These are phyloP conservation scores for Vachellia pachyceras DNA, from an alignment of 306 rosid genomes.

Conservation along the genomic window DNA sequence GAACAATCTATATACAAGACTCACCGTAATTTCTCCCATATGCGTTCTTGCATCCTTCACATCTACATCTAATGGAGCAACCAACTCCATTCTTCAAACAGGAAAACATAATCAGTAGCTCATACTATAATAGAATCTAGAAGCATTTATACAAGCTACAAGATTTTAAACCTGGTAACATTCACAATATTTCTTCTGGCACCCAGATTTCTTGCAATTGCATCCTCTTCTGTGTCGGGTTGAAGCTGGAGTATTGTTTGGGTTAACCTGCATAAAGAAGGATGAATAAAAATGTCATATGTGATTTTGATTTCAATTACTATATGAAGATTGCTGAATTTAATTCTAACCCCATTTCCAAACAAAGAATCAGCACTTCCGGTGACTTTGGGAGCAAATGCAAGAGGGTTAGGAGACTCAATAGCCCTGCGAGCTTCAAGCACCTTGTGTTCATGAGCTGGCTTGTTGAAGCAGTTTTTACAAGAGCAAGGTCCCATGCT, in stretches of 20 bases:
- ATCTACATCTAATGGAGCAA: conserved; percentile 88
- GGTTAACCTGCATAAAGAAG: conserved; percentile 66
- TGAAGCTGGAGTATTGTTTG: conserved; percentile 90
- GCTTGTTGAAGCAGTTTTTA: conserved; percentile 90
- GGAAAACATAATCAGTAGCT: conserved; percentile 36
- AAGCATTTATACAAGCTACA: background rate
- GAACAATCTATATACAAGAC: conserved; percentile 31
- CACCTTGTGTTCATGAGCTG: conserved; percentile 77
- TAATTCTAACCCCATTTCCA: conserved; percentile 74
- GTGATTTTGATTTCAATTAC: conserved; percentile 2
- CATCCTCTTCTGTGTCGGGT: conserved; percentile 95
- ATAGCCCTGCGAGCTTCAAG: conserved; percentile 89
- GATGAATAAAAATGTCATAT: background rate
- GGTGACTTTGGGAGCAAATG: conserved; percentile 98
- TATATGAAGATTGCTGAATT: background rate
- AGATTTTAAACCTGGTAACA: conserved; percentile 80
- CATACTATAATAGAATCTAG: conserved; percentile 19
- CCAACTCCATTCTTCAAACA: conserved; percentile 87
- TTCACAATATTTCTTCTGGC: conserved; percentile 95
- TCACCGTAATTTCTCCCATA: conserved; percentile 89
- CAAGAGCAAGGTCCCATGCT: conserved; percentile 89
- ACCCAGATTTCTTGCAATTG: conserved; percentile 95
- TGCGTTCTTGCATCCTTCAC: conserved; percentile 88
- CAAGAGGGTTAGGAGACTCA: conserved; percentile 92
- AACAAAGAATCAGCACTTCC: conserved; percentile 66